Evolutionary conservation across 371 early-diverging fungal genomes (phyloP).

Genomic region (Cladochytrium tenue): DNA sequence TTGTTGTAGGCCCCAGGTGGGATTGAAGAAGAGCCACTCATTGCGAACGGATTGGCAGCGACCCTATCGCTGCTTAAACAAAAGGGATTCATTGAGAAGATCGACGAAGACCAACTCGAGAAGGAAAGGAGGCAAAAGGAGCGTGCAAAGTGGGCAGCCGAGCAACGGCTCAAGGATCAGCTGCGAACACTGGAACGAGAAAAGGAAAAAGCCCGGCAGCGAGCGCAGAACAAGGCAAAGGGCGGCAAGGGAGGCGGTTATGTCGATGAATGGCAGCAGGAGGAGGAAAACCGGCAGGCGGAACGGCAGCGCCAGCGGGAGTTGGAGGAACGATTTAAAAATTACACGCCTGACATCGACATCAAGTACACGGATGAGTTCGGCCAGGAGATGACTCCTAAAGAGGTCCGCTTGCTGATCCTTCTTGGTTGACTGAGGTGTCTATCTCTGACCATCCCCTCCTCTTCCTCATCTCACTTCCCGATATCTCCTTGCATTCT

Average conservation of each 20-base stretch:
- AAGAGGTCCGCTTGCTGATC: constrained; percentile 74
- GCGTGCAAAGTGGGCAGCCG: constrained; percentile 69
- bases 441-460: too few species aligned
- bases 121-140: constrained; percentile 66
- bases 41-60: constrained; percentile 80
- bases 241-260: constrained; percentile 29
- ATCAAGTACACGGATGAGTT: constrained; percentile 88
- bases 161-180: constrained; percentile 63
- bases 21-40: constrained; percentile 76
- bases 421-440: too few species aligned
- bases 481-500: too few species aligned
- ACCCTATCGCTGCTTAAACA: constrained; percentile 76
- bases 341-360: constrained; percentile 87
- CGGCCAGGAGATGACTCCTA: constrained; percentile 77
- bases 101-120: constrained; percentile 62
- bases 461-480: too few species aligned
- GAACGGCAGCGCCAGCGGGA: constrained; percentile 66
- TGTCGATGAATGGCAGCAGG: constrained; percentile 49
- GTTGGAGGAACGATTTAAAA: constrained; percentile 78
- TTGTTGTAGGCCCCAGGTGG: constrained; percentile 11
- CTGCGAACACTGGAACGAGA: constrained; percentile 49
- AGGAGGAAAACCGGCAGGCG: constrained; percentile 65
- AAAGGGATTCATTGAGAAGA: constrained; percentile 70
- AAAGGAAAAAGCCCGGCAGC: constrained; percentile 55
- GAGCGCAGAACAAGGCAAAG: constrained; percentile 39